Conservation (phyloP, 1,284 basidiomycete genomes). For the Trichosporon inkin region DNA sequence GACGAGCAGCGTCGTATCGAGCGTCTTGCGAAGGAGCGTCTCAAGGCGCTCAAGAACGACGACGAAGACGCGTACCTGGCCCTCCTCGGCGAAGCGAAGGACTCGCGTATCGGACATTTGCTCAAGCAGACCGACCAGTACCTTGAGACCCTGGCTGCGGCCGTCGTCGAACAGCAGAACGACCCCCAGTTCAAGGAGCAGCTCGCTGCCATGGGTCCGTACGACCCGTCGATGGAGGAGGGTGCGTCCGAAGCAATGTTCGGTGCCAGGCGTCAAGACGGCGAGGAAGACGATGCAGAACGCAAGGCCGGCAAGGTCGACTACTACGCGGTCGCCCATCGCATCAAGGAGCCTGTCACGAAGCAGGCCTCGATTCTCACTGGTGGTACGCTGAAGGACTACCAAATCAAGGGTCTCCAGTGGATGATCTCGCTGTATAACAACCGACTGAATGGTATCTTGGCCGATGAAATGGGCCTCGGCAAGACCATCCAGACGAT, state of each 20-base stretch:
- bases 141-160: constrained; percentile 90
- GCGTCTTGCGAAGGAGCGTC: constrained; percentile 93
- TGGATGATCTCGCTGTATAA: constrained; percentile 95
- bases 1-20: constrained; percentile 70
- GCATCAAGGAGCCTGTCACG: constrained; percentile 81
- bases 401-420: constrained; percentile 93
- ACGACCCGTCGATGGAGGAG: constrained; percentile 54
- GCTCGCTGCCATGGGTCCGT: background rate
- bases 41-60: constrained; percentile 94
- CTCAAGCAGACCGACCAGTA: constrained; percentile 92
- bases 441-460: constrained; percentile 86
- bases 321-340: constrained; percentile 95
- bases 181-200: constrained; percentile 57
- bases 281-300: constrained; percentile 58
- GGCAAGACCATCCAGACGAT: constrained; percentile 96
- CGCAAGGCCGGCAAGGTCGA: constrained; percentile 72
- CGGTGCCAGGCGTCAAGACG: constrained; percentile 67
- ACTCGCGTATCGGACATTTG: constrained; percentile 96
- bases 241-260: constrained; percentile 84
- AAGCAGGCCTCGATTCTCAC: constrained; percentile 78
- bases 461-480: constrained; percentile 96
- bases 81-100: constrained; percentile 98
- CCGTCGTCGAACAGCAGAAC: constrained; percentile 89
- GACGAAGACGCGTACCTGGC: constrained; percentile 99
- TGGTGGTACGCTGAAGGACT: constrained; percentile 80